Evolutionary conservation across 805 yeast genomes (phyloP).

Genomic region (Komagataella mondaviorum): DNA sequence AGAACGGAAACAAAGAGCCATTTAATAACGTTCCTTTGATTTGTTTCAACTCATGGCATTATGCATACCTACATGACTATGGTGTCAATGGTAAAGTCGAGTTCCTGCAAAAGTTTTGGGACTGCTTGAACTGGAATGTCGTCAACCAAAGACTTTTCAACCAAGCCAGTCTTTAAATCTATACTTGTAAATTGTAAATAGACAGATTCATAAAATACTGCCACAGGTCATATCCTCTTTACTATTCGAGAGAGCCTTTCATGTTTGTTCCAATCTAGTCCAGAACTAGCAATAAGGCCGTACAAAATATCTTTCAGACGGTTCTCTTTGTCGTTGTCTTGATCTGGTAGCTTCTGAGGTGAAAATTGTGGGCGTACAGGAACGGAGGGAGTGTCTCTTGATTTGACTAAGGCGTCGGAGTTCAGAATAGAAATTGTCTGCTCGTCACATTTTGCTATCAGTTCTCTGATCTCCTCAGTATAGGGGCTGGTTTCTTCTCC

Average conservation of each 20-base stretch:
- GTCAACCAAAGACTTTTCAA: constrained; percentile 29
- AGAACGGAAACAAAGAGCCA: constrained; percentile 29
- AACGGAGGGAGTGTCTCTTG: not conserved
- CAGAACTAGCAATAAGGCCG: not conserved
- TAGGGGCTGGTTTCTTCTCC: not conserved
- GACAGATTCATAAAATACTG: not conserved
- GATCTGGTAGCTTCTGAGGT: not conserved
- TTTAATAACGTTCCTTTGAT: constrained; percentile 55
- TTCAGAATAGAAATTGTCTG: not conserved
- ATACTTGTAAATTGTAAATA: not conserved
- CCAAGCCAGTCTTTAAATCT: not conserved
- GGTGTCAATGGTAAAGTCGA: constrained; percentile 65
- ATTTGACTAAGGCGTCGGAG: not conserved
- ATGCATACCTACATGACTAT: constrained; percentile 75
- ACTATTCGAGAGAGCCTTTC: not conserved
- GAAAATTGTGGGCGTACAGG: not conserved
- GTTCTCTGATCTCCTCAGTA: not conserved
- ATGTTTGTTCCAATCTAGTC: not conserved
- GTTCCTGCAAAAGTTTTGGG: constrained; percentile 67
- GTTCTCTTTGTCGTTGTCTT: not conserved
- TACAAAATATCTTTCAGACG: not conserved
- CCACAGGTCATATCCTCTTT: not conserved
- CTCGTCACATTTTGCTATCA: not conserved
- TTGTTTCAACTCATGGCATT: constrained; percentile 78
- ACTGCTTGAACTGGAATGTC: constrained; percentile 76